Evolutionary conservation across 345 rosid genomes (phyloP), one percentile per base, ranked within the genome.

Genomic region (Pistacia vera): DNA sequence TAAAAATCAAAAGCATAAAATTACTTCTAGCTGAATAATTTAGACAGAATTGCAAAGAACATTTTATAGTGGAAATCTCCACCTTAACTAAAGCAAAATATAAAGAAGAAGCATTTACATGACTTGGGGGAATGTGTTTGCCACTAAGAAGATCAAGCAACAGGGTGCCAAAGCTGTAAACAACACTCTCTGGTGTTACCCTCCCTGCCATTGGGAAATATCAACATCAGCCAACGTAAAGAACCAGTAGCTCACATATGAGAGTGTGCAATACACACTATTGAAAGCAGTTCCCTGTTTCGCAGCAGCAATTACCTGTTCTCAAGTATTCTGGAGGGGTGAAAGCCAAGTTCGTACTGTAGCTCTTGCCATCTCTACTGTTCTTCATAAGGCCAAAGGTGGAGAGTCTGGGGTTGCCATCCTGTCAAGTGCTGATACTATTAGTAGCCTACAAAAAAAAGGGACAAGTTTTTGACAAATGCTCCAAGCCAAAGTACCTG

Each of bases 71-170:
- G 62, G 11, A 33, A 75, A 59, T 66, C 56, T 77, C 73, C 48
- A 36, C 63, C 25, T 35, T 38, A 68, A 60, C 70, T 14, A 73
- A 77, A 41, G 57, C 55, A 58, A 3, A 56, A 13, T 54, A 36
- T 8, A 66, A 69, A 79, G 71, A 75, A n/a, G 65, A 33, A 14
- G 62, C 63, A 58, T 86, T 89, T 82, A 93, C 97, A 84, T 93
- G 97, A 79, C 97, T 92, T 57, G 97, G 95, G 63, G 97, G 97
- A 51, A 92, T 92, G 82, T 92, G 97, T 78, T 92, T 93, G 61
- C 97, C 97, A n/a, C 97, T 93, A 57, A 93, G 90, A 88, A 93
- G 97, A 87, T 91, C 97, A 49, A 93, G 77, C 88, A 93, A 81
- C 67, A 93, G 78, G 35, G 96, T 93, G 13, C 97, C 96, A 1